Evolutionary conservation across 1,284 basidiomycete species (phyloP), one percentile per base, ranked within the genome.

Genomic region (Leccinum variabile): DNA sequence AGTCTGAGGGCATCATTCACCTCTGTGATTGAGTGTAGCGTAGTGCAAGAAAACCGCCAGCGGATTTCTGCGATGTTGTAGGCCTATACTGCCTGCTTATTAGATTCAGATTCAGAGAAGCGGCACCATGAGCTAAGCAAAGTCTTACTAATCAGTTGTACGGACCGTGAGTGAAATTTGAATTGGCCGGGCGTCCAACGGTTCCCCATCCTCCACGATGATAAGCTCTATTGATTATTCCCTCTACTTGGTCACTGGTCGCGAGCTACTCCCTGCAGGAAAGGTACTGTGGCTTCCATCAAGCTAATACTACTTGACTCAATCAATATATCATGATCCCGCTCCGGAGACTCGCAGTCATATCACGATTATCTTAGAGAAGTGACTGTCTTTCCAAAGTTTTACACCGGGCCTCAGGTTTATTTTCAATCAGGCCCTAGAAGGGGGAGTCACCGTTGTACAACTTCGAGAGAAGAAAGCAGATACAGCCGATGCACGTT

Each of bases 401-500:
- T 8, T 62, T 16, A 14, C 11, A 14, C n/a, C 1, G 8, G 59
- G 41, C 13, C 10, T 25, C 5, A n/a, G 6, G 13, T 50, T 67
- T 11, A 66, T 35, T 22, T 10, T 44, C 66, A 60, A 50, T 33
- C 69, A 94, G 87, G 85, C 94, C 2, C 78, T 96, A 8, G 79
- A 87, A 70, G 94, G 95, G 28, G 92, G 95, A 13, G 95, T 97
- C 0, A 95, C 93, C 0, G 72, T 97, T 39, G 93, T 97, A 0
- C 96, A 98, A 76, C 82, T 97, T 13, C 82, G 95, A 54, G 95
- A 97, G 77, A 97, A 97, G 76, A 77, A 84, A 8, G 76, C 83
- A 0, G 92, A 94, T 65, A 95, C 93, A 0, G 82, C 83, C 30
- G 91, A 95, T 76, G 92, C 90, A 57, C 57, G 78, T 77, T 63